These are phyloP conservation scores for Macrotyloma uniflorum DNA, from an alignment of 306 rosid genomes.

Conservation along the genomic window DNA sequence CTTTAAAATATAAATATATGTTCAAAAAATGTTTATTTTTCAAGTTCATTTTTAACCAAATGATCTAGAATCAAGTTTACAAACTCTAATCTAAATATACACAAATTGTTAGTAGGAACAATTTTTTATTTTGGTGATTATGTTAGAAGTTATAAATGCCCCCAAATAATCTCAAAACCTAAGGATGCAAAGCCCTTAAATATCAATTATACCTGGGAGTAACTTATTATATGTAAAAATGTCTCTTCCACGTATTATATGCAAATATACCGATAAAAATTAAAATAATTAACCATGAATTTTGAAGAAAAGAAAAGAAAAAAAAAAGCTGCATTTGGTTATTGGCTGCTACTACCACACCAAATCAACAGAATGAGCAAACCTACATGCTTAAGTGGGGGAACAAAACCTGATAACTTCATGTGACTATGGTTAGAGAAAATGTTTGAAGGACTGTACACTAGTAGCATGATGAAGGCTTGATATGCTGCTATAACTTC, in stretches of 20 bases:
- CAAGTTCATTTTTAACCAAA: no score
- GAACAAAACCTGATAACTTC: constrained; percentile 33
- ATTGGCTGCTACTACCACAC: neutral
- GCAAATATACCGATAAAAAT: no score
- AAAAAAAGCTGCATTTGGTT: constrained; percentile 8
- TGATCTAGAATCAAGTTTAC: neutral
- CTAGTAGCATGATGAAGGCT: constrained; percentile 9
- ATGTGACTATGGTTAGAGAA: constrained; percentile 4
- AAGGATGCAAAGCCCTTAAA: no score
- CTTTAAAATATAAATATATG: neutral
- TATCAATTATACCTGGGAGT: no score
- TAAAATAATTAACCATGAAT: constrained; percentile 1
- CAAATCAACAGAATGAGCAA: constrained; percentile 17
- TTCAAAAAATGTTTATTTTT: neutral
- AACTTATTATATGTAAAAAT: no score
- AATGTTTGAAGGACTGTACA: constrained; percentile 37
- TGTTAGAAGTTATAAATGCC: no score
- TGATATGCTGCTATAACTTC: constrained; percentile 7
- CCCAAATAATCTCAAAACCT: no score
- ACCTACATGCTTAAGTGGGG: neutral
- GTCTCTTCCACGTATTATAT: no score
- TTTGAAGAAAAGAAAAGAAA: neutral
- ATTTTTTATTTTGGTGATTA: no score
- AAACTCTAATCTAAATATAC: neutral
- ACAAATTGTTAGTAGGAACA: neutral